Conservation (phyloP, 257 asterid species). For the Plantago ovata region DNA sequence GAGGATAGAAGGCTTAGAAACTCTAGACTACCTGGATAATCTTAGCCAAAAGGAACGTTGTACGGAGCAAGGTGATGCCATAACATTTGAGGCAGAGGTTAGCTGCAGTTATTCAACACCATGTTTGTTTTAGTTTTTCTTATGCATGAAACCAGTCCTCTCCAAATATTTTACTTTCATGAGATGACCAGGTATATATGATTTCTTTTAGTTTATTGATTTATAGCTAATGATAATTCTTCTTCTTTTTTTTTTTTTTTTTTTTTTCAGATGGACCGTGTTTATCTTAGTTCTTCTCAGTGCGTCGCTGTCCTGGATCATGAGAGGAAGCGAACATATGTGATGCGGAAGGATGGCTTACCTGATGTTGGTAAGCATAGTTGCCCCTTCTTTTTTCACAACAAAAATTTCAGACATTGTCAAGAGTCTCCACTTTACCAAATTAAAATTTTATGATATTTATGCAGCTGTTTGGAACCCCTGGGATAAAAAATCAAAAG, state of each 20-base stretch:
- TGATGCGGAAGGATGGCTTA: conserved; percentile 76
- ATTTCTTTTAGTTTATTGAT: no score
- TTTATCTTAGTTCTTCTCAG: conserved; percentile 65
- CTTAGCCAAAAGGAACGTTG: conserved; percentile 71
- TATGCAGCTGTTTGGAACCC: conserved; percentile 87
- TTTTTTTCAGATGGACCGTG: conserved; percentile 70
- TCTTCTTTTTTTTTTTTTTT: not conserved
- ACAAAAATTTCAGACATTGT: no score
- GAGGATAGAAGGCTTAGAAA: conserved; percentile 89
- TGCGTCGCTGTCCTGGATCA: conserved; percentile 84
- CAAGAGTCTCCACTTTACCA: not conserved
- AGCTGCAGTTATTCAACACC: not conserved
- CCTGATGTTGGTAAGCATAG: conserved; percentile 72
- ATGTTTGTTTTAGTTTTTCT: not conserved
- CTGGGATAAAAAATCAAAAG: conserved; percentile 87
- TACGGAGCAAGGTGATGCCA: conserved; percentile 94
- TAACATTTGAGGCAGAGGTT: conserved; percentile 93
- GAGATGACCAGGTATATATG: no score
- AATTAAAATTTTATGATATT: not conserved
- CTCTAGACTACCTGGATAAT: conserved; percentile 87
- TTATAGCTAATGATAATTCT: not conserved
- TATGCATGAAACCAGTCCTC: not conserved
- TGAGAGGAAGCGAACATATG: conserved; percentile 77
- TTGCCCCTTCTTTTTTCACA: not conserved
- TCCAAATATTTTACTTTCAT: no score